Conservation (phyloP, 768 basidiomycete genomes). For the Boletus sp. region DNA sequence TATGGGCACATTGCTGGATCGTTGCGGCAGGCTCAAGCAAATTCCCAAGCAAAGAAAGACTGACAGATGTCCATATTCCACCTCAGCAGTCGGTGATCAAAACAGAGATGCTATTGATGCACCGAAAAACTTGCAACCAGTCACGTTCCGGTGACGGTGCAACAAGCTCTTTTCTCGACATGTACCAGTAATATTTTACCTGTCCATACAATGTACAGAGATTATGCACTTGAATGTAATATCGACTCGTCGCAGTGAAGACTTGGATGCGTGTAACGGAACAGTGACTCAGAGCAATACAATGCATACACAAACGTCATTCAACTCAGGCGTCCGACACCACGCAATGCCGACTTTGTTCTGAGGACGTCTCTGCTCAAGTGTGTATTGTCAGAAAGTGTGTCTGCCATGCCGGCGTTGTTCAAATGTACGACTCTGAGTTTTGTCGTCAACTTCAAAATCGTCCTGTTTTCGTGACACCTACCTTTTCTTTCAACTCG, state of each 20-base stretch:
- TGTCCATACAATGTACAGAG: neutral
- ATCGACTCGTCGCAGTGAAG: neutral
- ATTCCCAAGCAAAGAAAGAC: slow-evolving; percentile 36
- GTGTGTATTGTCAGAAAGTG: neutral
- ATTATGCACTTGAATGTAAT: neutral
- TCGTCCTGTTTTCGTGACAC: no score
- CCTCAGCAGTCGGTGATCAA: neutral
- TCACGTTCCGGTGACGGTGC: neutral
- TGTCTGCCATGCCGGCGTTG: neutral
- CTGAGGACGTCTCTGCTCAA: no score
- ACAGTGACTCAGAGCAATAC: no score
- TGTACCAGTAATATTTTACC: neutral
- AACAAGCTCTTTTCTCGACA: neutral
- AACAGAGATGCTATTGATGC: no score
- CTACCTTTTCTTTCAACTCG: neutral
- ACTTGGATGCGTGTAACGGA: no score
- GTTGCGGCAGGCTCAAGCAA: slow-evolving; percentile 43
- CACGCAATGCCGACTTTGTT: no score
- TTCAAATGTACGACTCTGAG: neutral
- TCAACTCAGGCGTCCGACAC: no score
- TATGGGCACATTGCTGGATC: slow-evolving; percentile 66
- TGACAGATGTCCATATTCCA: slow-evolving; percentile 11
- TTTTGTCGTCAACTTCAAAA: neutral
- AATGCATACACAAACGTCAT: no score
- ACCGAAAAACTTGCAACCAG: neutral